Evolutionary conservation across 768 basidiomycete species (phyloP).

Genomic region (Glaciozyma antarctica): DNA sequence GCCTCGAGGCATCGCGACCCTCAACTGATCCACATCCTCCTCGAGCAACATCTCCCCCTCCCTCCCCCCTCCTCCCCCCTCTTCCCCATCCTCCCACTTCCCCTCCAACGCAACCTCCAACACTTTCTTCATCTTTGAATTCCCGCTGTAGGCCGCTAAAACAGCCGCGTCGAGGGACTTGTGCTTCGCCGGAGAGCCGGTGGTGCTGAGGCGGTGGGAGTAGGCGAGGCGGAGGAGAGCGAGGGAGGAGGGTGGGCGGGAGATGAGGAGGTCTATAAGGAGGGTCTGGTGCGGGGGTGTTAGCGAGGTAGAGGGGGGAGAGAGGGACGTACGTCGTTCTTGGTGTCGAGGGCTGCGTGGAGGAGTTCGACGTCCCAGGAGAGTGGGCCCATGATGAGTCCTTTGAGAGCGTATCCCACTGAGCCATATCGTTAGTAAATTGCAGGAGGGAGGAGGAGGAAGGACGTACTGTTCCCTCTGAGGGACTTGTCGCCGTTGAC

Average conservation of each 20-base stretch:
- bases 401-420: constrained; percentile 21
- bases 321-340: constrained; percentile 15
- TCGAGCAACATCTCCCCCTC: not conserved
- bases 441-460: not conserved
- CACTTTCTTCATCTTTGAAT: constrained; percentile 18
- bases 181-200: not conserved
- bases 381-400: constrained; percentile 20
- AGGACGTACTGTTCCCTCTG: constrained; percentile 20
- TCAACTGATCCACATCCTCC: constrained; percentile 30
- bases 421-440: too few species aligned
- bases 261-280: constrained; percentile 24
- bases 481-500: constrained; percentile 10
- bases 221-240: constrained; percentile 23
- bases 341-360: constrained; percentile 14
- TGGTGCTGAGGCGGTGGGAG: constrained; percentile 6
- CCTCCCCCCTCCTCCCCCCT: not conserved
- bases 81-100: constrained; percentile 13
- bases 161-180: constrained; percentile 27
- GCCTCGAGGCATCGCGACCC: constrained; percentile 18
- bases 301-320: not conserved
- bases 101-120: constrained; percentile 25
- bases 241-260: constrained; percentile 15
- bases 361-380: constrained; percentile 23
- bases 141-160: constrained; percentile 13
- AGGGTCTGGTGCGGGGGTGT: constrained; percentile 14